Percentiles rank a stretch among this genome's conserved stretches.
Conservation (phyloP, 768 basidiomycete genomes). For the Mycena filopes region DNA sequence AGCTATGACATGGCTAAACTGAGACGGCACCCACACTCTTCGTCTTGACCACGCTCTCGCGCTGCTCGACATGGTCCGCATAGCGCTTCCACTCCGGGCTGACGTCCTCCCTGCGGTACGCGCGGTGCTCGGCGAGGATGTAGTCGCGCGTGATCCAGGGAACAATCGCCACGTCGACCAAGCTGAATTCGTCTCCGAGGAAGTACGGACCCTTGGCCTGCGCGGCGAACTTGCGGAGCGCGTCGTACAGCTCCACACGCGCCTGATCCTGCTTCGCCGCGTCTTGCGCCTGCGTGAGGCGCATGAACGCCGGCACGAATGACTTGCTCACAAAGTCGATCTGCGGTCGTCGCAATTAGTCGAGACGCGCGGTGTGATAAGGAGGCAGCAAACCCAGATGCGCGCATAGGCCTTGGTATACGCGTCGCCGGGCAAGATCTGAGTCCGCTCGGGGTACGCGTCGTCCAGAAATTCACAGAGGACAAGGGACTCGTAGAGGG, state of each 20-base stretch:
- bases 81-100: conserved; percentile 53
- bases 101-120: conserved; percentile 48
- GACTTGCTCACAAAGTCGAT: conserved; percentile 64
- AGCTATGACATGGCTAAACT: neutral
- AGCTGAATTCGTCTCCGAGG: conserved; percentile 56
- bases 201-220: conserved; percentile 59
- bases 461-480: conserved; percentile 78
- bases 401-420: conserved; percentile 61
- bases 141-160: conserved; percentile 61
- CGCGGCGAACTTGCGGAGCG: conserved; percentile 47
- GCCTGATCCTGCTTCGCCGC: conserved; percentile 47
- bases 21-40: conserved; percentile 42
- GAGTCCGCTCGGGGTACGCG: conserved; percentile 55
- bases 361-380: neutral
- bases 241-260: conserved; percentile 50
- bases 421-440: conserved; percentile 65
- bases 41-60: conserved; percentile 55
- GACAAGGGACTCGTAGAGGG: conserved; percentile 73
- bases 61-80: conserved; percentile 44
- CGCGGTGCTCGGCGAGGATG: conserved; percentile 54
- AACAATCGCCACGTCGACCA: conserved; percentile 59
- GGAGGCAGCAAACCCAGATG: conserved; percentile 50
- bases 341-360: conserved; percentile 1
- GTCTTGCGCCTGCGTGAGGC: conserved; percentile 48
- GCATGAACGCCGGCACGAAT: conserved; percentile 63